These are phyloP conservation scores for Acanthamoeba culbertsoni DNA, from an alignment of 208 protist species.

Conservation along the genomic window DNA sequence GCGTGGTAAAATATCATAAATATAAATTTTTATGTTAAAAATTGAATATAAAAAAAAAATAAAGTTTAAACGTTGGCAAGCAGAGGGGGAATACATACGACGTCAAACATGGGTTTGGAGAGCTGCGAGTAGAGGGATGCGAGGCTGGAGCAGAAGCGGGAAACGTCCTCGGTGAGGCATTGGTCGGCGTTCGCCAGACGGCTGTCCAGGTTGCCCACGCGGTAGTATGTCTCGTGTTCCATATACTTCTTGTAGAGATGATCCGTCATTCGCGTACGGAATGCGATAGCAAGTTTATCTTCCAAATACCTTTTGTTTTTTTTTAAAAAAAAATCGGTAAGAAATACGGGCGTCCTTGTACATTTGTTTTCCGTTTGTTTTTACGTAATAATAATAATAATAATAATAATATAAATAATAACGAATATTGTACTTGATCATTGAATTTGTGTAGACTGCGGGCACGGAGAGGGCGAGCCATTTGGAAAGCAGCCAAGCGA, in stretches of 20 bases:
- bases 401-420: neutral
- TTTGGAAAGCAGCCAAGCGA: neutral
- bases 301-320: neutral
- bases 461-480: slow-evolving; percentile 18
- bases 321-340: no score
- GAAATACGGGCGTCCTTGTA: neutral
- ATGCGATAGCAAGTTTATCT: slow-evolving; percentile 12
- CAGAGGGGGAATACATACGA: neutral
- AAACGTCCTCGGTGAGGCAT: slow-evolving; percentile 19
- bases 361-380: neutral
- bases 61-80: no score
- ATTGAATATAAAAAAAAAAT: no score
- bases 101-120: slow-evolving; percentile 41
- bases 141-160: neutral
- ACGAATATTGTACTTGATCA: neutral
- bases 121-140: slow-evolving; percentile 36
- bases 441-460: slow-evolving; percentile 7
- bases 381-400: neutral
- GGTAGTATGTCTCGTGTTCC: slow-evolving; percentile 43
- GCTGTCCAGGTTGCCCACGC: slow-evolving; percentile 45
- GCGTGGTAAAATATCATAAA: no score
- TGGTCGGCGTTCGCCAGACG: slow-evolving; percentile 46
- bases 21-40: no score
- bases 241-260: slow-evolving; percentile 50
- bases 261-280: slow-evolving; percentile 31